A percentile compares a stretch with the other conserved stretches of the same genome.
Evolutionary conservation across 164 flowering plant species (phyloP).

Genomic region (Pachysandra terminalis): DNA sequence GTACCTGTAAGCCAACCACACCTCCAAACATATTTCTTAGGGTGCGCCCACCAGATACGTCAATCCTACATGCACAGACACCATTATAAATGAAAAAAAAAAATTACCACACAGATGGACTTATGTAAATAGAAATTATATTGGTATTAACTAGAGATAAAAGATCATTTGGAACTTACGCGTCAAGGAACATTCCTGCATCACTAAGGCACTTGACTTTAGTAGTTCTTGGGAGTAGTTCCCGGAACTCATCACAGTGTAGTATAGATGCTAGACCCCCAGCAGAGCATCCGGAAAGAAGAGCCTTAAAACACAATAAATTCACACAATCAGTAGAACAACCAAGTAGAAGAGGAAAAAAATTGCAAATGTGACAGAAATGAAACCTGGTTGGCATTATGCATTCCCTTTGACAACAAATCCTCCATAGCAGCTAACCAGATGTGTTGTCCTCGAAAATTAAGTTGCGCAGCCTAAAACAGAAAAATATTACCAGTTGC

Average conservation of each 20-base stretch:
- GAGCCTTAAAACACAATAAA: slow-evolving; percentile 54
- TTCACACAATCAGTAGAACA: slow-evolving; percentile 4
- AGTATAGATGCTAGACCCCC: slow-evolving; percentile 89
- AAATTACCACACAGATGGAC: no score
- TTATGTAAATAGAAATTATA: neutral
- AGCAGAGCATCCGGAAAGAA: slow-evolving; percentile 99
- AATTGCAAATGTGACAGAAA: neutral
- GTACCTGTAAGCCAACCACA: slow-evolving; percentile 80
- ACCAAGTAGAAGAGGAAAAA: slow-evolving; percentile 1
- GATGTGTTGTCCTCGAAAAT: slow-evolving; percentile 81
- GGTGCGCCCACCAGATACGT: slow-evolving; percentile 69
- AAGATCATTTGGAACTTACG: slow-evolving; percentile 38
- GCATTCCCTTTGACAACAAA: slow-evolving; percentile 82
- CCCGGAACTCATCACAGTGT: slow-evolving; percentile 82
- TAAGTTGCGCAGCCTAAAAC: slow-evolving; percentile 50
- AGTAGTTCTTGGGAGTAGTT: slow-evolving; percentile 47
- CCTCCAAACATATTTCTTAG: slow-evolving; percentile 59
- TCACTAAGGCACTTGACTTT: slow-evolving; percentile 93
- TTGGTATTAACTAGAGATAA: neutral
- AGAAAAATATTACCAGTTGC: slow-evolving; percentile 6
- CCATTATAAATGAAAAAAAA: neutral
- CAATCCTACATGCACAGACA: slow-evolving; percentile 35
- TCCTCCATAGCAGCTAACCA: slow-evolving; percentile 82
- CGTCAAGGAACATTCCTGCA: slow-evolving; percentile 89
- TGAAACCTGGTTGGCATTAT: slow-evolving; percentile 66